Conservation (phyloP, 768 basidiomycete genomes). For the Pisolithus microcarpus region DNA sequence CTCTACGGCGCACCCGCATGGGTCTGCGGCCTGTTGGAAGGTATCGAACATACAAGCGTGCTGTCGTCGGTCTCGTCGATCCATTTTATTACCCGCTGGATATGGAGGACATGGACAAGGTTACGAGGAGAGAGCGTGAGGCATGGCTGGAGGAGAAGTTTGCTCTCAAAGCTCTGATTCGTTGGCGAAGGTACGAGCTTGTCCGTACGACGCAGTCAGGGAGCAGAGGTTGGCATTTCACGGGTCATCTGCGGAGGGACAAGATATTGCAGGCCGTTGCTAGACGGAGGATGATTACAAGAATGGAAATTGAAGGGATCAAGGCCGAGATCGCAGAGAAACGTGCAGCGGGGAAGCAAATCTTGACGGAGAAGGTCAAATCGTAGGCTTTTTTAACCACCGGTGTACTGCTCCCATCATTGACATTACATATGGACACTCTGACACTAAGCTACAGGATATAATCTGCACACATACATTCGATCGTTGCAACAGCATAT, state of each 20-base stretch:
- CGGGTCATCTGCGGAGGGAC: slow-evolving; percentile 35
- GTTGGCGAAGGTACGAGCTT: slow-evolving; percentile 26
- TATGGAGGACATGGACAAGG: slow-evolving; percentile 65
- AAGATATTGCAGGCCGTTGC: slow-evolving; percentile 48
- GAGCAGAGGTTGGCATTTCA: slow-evolving; percentile 33
- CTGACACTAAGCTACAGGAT: slow-evolving; percentile 18
- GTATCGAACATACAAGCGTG: slow-evolving; percentile 76
- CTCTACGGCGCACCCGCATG: slow-evolving; percentile 29
- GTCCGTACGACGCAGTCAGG: slow-evolving; percentile 31
- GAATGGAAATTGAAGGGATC: slow-evolving; percentile 32
- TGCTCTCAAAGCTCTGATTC: slow-evolving; percentile 31
- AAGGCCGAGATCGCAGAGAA: slow-evolving; percentile 25
- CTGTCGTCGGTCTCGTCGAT: slow-evolving; percentile 83
- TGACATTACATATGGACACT: slow-evolving; percentile 3
- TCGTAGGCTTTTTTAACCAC: slow-evolving; percentile 4
- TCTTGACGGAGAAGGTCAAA: slow-evolving; percentile 17
- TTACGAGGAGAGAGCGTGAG: slow-evolving; percentile 48
- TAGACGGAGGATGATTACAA: slow-evolving; percentile 37
- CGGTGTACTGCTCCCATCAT: background rate
- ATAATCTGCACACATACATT: background rate
- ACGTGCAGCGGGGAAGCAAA: slow-evolving; percentile 16
- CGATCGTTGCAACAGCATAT: background rate
- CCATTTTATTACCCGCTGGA: slow-evolving; percentile 91
- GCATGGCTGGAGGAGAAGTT: slow-evolving; percentile 62
- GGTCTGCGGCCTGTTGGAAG: slow-evolving; percentile 26